Base-by-base conservation (phyloP, 345 rosid genomes). In the Salix exigua region DNA sequence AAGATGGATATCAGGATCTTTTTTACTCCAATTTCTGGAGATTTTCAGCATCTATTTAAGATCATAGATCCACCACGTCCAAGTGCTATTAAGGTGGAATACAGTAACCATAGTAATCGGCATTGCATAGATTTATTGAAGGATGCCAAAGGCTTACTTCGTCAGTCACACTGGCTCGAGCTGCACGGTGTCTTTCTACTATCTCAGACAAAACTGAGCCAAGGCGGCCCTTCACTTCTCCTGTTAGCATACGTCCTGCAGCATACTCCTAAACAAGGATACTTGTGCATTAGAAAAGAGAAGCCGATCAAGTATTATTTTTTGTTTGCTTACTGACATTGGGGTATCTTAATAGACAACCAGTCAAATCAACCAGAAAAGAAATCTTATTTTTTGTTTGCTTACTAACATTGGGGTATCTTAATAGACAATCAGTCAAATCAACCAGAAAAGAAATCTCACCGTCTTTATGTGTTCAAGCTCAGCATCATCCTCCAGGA, bases 401-500 rank as follows among this genome's bases (percentile, higher is more conserved):
- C 53, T 40, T 2, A 4, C 31, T 66, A 26, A 16, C 4, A 14
- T 1, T 18, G 5, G 12, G 17, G 14, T 7, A 67, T 33, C 53
- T 30, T 7, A 58, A 10, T 6, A 60, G 64, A 74, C 38, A 40
- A 66, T 7, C 10, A 73, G 55, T 35, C 11, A 17, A 53, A 21
- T n/a, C 38, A 73, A 23, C 35, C 8, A 33, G 31, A 40, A 58
- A 40, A 55, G 51, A 10, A 48, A 68, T 18, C 82, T 82, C 74
- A 93, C 98, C 88, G 82, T 88, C 81, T 86, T 93, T 71, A 96
- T 88, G 86, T 89, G 89, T 74, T 93, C 94, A 50, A 91, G 94
- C 80, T 96, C 97, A 38, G 70, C 78, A 82, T 96, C 97, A 77
- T 96, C 98, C 73, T 93, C 97, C 2, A 93, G 81, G 83, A 89